phyloP scores from a whole-genome alignment of 805 yeast genomes.

The Ogataea nakhonphanomensis region DNA sequence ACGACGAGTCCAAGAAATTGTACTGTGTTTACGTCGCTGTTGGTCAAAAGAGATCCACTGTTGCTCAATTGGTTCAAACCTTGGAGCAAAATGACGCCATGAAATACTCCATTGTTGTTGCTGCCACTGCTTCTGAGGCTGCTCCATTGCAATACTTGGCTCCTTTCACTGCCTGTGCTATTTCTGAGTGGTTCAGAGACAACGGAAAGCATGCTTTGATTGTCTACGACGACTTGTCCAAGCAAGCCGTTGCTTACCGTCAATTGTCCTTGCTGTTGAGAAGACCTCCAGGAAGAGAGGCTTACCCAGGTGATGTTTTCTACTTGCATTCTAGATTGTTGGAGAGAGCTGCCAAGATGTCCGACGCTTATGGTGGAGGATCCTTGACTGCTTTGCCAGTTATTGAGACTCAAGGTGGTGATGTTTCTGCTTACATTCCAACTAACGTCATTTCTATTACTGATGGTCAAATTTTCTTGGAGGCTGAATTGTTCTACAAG shows the following conservation, averaged over 20 bases:
- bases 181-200: constrained; percentile 99
- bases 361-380: constrained; percentile 85
- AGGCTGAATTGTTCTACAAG: constrained; percentile 99
- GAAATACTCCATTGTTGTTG: constrained; percentile 96
- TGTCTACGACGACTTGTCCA: constrained; percentile 96
- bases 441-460: constrained; percentile 97
- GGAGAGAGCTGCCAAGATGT: constrained; percentile 98
- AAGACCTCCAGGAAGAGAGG: constrained; percentile 97
- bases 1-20: constrained; percentile 94
- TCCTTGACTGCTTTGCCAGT: constrained; percentile 94
- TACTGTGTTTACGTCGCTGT: constrained; percentile 99
- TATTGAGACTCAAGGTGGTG: constrained; percentile 99
- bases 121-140: constrained; percentile 99
- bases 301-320: constrained; percentile 96
- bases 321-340: constrained; percentile 91
- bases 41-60: constrained; percentile 99
- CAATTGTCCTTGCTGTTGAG: constrained; percentile 96
- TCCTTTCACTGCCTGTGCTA: constrained; percentile 99
- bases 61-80: constrained; percentile 98
- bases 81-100: constrained; percentile 97
- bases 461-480: constrained; percentile 97
- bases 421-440: constrained; percentile 96
- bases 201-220: constrained; percentile 97
- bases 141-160: constrained; percentile 99
- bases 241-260: constrained; percentile 99